phyloP scores from a whole-genome alignment of 768 basidiomycete species.

The Pleurotus tuoliensis region DNA sequence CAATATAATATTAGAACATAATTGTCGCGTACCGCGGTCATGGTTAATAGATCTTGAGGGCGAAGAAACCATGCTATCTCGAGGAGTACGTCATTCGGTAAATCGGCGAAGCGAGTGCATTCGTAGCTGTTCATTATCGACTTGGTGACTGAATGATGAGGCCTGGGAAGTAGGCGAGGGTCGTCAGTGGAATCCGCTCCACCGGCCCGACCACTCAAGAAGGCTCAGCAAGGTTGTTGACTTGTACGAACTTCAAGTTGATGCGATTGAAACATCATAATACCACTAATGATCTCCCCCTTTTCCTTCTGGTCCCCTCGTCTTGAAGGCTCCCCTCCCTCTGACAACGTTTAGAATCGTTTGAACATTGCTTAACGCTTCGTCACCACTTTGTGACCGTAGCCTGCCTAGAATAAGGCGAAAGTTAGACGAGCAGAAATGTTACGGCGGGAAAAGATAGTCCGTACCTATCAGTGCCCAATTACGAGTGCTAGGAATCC shows the following conservation, averaged over 20 bases:
- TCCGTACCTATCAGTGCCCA: conserved; percentile 81
- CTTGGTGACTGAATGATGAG: too few species aligned
- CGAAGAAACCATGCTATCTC: background rate
- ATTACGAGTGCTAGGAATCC: conserved; percentile 92
- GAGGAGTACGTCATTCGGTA: background rate
- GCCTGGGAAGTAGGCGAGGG: background rate
- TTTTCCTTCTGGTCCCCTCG: conserved; percentile 71
- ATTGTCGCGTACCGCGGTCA: background rate
- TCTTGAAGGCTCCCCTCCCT: conserved; percentile 67
- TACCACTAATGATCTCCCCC: conserved; percentile 28
- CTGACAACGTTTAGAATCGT: conserved; percentile 53
- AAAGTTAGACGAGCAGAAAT: background rate
- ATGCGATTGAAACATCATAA: background rate
- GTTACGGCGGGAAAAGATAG: background rate
- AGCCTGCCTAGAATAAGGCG: conserved; percentile 23
- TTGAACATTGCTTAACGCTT: conserved; percentile 37
- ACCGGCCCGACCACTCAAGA: background rate
- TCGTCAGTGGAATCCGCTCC: background rate
- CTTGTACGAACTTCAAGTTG: background rate
- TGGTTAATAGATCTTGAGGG: background rate
- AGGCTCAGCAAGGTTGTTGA: background rate
- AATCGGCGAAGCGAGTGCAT: background rate
- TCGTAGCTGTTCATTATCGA: too few species aligned
- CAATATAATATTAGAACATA: background rate
- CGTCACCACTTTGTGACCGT: conserved; percentile 18